Evolutionary conservation across 805 yeast species (phyloP).

Genomic region (Debaryomyces tyrocola): DNA sequence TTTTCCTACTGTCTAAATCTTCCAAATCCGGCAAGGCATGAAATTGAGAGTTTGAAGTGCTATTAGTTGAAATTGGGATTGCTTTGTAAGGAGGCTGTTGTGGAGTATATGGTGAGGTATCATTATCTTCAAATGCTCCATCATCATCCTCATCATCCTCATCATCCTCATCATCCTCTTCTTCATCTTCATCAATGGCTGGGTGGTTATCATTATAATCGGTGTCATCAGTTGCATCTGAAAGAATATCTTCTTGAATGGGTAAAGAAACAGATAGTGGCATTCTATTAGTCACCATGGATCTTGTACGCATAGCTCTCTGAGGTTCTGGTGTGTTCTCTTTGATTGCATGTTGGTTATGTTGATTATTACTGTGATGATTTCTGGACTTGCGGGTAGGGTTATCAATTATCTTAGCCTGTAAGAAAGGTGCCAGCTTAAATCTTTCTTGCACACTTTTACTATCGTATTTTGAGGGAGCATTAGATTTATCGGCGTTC

Average conservation of each 20-base stretch:
- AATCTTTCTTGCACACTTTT: conserved; percentile 44
- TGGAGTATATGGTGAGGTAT: conserved; percentile 40
- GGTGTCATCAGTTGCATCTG: conserved; percentile 32
- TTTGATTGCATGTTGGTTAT: not conserved
- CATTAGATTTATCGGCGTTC: conserved; percentile 40
- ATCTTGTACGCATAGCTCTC: conserved; percentile 43
- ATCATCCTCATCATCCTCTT: conserved; percentile 24
- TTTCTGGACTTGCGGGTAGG: conserved; percentile 25
- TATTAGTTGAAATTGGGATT: conserved; percentile 7
- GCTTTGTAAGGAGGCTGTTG: conserved; percentile 39
- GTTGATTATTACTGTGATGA: conserved; percentile 4
- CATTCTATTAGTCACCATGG: conserved; percentile 33
- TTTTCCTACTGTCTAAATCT: conserved; percentile 43
- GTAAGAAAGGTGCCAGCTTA: conserved; percentile 46
- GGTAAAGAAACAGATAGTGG: conserved; percentile 40
- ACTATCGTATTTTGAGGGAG: conserved; percentile 38
- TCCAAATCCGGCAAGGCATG: conserved; percentile 45
- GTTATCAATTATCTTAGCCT: conserved; percentile 41
- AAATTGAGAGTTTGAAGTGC: conserved; percentile 20
- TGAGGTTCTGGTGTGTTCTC: conserved; percentile 23
- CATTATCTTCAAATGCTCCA: conserved; percentile 20
- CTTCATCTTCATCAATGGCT: conserved; percentile 21
- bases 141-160: conserved; percentile 27
- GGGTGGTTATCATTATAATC: conserved; percentile 25
- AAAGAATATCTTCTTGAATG: conserved; percentile 37